Evolutionary conservation across 495 filamentous ascomycete species (phyloP).

Genomic region (Penicillium herquei): DNA sequence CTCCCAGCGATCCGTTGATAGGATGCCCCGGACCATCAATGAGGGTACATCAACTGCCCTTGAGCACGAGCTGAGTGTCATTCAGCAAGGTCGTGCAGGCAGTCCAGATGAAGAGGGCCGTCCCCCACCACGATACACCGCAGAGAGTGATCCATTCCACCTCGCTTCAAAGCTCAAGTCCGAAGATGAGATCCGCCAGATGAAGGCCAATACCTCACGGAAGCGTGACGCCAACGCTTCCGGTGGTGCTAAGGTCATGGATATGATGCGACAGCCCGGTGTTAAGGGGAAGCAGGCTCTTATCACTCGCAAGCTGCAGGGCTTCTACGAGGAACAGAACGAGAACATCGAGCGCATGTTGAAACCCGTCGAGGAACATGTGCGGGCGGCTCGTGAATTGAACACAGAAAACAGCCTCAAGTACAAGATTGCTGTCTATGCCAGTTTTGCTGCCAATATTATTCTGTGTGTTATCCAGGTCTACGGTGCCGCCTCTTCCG

Average conservation of each 20-base stretch:
- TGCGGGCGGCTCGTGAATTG: conserved; percentile 73
- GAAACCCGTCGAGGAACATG: conserved; percentile 90
- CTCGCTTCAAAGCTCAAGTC: conserved; percentile 79
- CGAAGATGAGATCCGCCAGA: conserved; percentile 70
- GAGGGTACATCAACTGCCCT: conserved; percentile 39
- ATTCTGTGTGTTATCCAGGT: conserved; percentile 76
- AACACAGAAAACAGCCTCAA: conserved; percentile 78
- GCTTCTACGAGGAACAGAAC: conserved; percentile 91
- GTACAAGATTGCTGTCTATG: conserved; percentile 85
- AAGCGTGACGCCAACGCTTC: conserved; percentile 61
- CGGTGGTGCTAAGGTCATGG: conserved; percentile 29
- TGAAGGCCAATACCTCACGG: conserved; percentile 78
- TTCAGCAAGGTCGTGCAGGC: conserved; percentile 27
- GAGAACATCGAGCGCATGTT: conserved; percentile 88
- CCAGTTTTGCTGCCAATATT: conserved; percentile 85
- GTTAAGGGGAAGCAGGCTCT: conserved; percentile 30
- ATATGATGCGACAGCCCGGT: conserved; percentile 16
- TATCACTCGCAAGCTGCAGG: conserved; percentile 62
- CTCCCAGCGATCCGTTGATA: conserved; percentile 18
- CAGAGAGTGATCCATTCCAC: conserved; percentile 74
- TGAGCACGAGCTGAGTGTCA: conserved; percentile 22
- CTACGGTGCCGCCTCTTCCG: conserved; percentile 82
- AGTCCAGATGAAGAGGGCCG: conserved; percentile 65
- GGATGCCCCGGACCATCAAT: conserved; percentile 24
- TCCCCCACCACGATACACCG: conserved; percentile 55